These are phyloP conservation scores for Trichoderma pleuroti DNA, from an alignment of 2,329 filamentous ascomycete species.

Conservation along the genomic window DNA sequence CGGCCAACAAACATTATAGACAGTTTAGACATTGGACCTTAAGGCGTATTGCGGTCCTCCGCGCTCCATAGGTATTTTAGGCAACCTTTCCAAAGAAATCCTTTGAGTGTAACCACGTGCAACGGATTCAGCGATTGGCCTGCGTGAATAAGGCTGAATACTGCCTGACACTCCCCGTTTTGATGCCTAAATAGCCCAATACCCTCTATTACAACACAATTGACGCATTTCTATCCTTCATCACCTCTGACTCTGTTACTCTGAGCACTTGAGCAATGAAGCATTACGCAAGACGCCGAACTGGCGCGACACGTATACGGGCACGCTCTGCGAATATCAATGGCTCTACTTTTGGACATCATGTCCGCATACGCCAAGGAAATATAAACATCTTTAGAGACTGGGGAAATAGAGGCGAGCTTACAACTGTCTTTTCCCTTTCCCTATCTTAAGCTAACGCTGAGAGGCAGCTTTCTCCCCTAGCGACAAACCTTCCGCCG, in stretches of 20 bases:
- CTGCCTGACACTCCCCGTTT: neutral
- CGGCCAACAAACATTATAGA: neutral
- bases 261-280: neutral
- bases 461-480: neutral
- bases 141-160: neutral
- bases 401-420: too few relatives aligned
- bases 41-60: neutral
- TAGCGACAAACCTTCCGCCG: neutral
- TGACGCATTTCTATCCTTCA: rapidly evolving
- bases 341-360: neutral
- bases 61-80: neutral
- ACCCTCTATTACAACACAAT: neutral
- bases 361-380: neutral
- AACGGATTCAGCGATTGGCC: neutral
- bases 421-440: too few relatives aligned
- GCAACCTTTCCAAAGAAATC: neutral
- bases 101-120: neutral
- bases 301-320: rapidly evolving
- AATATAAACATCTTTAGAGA: neutral
- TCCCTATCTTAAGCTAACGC: too few relatives aligned
- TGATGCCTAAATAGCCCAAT: neutral
- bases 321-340: neutral
- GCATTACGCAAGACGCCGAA: neutral
- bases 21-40: neutral
- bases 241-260: neutral